Evolutionary conservation across 768 basidiomycete genomes (phyloP), one percentile per base, ranked within the genome.

Genomic region (Tulasnella calospora): DNA sequence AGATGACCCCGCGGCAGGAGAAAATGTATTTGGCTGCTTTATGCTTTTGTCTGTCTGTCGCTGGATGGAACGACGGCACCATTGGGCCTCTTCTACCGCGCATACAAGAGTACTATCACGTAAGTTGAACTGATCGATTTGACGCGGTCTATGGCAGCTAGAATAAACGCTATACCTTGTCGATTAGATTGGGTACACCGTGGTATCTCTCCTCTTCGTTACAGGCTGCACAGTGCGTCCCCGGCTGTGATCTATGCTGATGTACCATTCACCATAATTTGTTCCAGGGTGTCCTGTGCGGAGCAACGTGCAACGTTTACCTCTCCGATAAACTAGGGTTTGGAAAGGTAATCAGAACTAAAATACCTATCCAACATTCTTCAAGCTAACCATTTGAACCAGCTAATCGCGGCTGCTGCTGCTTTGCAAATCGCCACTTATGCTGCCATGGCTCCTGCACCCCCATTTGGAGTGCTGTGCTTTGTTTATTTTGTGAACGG

Each of bases 381-480:
- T n/a, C 51, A 67, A 67, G 61, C 61, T 67, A 35, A 67, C 6
- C 8, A 15, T 8, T 12, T 7, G 30, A 67, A 23, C 15, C 15
- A 67, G 61, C 33, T 67, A 2, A 67, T 67, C 61, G 6, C 44
- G n/a, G 44, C 23, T 73, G 83, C 81, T 46, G 86, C 91, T 0
- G 44, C 87, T 17, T 79, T 82, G 35, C 85, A 85, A 80, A 75
- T 84, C 4, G 80, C 83, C 30, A 83, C 80, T 6, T 86, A 85
- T 74, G 75, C 81, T 10, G 83, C 89, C 27, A 84, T 86, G 75
- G 84, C 84, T 27, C 83, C 86, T 36, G 84, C 86, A 13, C 83
- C 84, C 13, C 88, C 88, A 7, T 89, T 86, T 79, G 87, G 87
- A 0, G 82, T 86, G 1, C 86, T 88, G 76, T 84, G 86, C 44